Conservation (phyloP, 2,329 filamentous ascomycete genomes). For the Paracorniculantispora psalliotae region DNA sequence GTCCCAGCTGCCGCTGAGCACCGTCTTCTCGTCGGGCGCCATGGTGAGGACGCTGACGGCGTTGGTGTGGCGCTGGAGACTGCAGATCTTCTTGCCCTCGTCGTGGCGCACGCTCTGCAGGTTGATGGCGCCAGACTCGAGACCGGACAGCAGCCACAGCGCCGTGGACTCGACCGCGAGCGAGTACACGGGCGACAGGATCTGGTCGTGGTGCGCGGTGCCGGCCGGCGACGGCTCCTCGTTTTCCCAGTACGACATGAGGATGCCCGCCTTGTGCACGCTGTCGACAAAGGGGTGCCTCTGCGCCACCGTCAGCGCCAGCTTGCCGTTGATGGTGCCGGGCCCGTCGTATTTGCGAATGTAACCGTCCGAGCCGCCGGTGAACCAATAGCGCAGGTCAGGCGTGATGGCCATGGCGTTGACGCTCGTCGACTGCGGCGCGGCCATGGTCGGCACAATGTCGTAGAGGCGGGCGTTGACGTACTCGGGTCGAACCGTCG, state of each 20-base stretch:
- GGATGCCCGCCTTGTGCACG: constrained; percentile 87
- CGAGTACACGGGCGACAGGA: constrained; percentile 88
- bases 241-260: constrained; percentile 98
- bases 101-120: constrained; percentile 90
- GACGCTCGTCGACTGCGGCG: constrained; percentile 91
- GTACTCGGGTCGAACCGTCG: constrained; percentile 69
- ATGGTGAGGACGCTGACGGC: constrained; percentile 85
- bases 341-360: constrained; percentile 96
- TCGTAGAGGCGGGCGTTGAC: constrained; percentile 80
- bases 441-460: constrained; percentile 94
- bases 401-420: constrained; percentile 89
- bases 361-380: constrained; percentile 89
- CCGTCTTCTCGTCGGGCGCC: constrained; percentile 76
- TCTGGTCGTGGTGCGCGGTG: constrained; percentile 50
- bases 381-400: constrained; percentile 93
- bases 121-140: constrained; percentile 89
- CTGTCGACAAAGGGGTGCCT: constrained; percentile 95
- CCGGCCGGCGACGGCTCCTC: constrained; percentile 61
- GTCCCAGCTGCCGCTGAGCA: constrained; percentile 94
- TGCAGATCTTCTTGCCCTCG: constrained; percentile 83
- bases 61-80: constrained; percentile 77
- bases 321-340: constrained; percentile 90
- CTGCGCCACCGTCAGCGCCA: constrained; percentile 90
- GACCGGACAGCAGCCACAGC: constrained; percentile 83
- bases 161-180: constrained; percentile 85